Evolutionary conservation across 2,329 filamentous ascomycete genomes (phyloP).

Genomic region (Aphanocladium album): DNA sequence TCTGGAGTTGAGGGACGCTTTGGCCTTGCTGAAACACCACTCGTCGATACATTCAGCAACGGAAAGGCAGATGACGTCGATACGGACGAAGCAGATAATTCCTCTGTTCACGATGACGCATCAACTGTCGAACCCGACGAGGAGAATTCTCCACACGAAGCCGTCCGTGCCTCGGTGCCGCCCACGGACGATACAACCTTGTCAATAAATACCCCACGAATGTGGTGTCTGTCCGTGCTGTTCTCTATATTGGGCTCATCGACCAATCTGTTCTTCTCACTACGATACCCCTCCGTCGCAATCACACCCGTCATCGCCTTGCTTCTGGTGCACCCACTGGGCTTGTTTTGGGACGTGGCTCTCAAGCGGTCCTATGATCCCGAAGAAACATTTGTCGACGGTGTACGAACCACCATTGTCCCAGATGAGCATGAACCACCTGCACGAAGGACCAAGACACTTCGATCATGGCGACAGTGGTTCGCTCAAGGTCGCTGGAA

Average conservation of each 20-base stretch:
- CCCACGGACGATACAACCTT: conserved; percentile 69
- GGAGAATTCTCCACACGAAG: conserved; percentile 71
- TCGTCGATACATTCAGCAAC: conserved; percentile 42
- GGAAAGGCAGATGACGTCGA: conserved; percentile 36
- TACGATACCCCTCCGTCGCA: conserved; percentile 84
- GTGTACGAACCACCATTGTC: conserved; percentile 32
- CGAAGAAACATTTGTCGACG: conserved; percentile 43
- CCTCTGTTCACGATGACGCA: conserved; percentile 27
- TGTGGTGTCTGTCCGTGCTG: conserved; percentile 77
- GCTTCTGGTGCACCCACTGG: conserved; percentile 77
- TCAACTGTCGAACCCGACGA: conserved; percentile 40
- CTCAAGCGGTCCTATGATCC: conserved; percentile 59
- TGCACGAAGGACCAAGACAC: conserved; percentile 21
- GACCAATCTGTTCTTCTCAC: conserved; percentile 82
- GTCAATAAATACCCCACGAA: conserved; percentile 83
- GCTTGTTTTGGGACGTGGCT: conserved; percentile 69
- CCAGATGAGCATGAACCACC: conserved; percentile 17
- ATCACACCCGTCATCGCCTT: conserved; percentile 86
- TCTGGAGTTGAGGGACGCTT: conserved; percentile 51
- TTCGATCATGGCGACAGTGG: conserved; percentile 59
- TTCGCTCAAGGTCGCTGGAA: conserved; percentile 78
- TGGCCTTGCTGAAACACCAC: conserved; percentile 43
- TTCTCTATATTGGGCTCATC: conserved; percentile 79
- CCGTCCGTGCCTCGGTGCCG: conserved; percentile 74
- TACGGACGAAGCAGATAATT: conserved; percentile 28